A percentile compares a stretch with the other conserved stretches of the same genome.
These are phyloP conservation scores for Cutaneotrichosporon arboriforme DNA, from an alignment of 1,284 basidiomycete genomes.

Conservation along the genomic window DNA sequence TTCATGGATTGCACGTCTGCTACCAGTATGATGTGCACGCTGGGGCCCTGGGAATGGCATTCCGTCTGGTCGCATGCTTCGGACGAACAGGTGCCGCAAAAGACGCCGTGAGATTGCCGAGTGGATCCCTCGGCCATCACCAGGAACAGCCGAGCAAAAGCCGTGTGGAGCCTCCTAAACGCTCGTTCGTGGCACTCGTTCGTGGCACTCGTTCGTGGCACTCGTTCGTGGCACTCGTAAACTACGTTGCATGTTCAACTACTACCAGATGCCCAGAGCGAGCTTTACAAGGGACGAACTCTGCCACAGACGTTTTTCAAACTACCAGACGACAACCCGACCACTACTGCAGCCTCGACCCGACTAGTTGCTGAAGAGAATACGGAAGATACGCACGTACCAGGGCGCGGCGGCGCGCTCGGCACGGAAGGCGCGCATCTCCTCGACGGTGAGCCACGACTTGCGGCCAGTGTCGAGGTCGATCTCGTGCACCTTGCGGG, in stretches of 20 bases:
- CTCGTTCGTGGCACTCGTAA: too few species aligned
- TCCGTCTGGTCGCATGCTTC: too few species aligned
- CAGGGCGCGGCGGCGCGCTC: slow-evolving; percentile 35
- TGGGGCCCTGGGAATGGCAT: too few species aligned
- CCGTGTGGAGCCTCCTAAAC: too few species aligned
- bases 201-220: too few species aligned
- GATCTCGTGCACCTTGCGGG: slow-evolving; percentile 41
- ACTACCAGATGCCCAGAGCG: not conserved
- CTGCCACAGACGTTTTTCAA: not conserved
- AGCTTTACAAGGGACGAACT: slow-evolving; percentile 1
- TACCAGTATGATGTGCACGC: too few species aligned
- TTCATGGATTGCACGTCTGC: not conserved
- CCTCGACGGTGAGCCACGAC: slow-evolving; percentile 47
- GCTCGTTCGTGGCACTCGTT: too few species aligned
- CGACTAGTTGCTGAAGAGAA: slow-evolving; percentile 33
- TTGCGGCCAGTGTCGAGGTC: slow-evolving; percentile 50
- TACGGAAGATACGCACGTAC: slow-evolving; percentile 34
- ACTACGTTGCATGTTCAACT: not conserved
- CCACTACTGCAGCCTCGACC: not conserved
- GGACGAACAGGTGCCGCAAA: too few species aligned
- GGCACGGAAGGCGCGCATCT: slow-evolving; percentile 33
- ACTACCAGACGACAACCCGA: not conserved
- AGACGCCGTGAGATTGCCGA: too few species aligned
- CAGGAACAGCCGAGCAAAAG: too few species aligned
- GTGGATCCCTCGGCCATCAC: too few species aligned